These are phyloP conservation scores for Trametes cubensis DNA, from an alignment of 768 basidiomycete genomes.

Conservation along the genomic window DNA sequence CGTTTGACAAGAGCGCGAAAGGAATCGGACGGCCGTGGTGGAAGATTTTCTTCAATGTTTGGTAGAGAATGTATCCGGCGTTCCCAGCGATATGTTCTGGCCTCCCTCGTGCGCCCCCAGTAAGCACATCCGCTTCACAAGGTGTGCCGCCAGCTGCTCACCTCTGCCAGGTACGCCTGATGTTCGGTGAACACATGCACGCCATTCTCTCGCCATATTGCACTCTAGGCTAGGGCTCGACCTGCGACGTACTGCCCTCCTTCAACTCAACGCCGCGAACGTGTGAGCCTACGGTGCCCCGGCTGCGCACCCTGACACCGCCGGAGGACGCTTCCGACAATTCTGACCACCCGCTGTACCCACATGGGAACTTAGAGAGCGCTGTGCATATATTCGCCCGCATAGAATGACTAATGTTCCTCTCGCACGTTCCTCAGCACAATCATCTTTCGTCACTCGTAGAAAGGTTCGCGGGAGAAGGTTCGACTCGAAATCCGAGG, in stretches of 20 bases:
- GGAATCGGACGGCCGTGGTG: conserved; percentile 84
- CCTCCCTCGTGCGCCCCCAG: background rate
- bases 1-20: conserved; percentile 71
- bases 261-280: background rate
- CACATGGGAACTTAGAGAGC: background rate
- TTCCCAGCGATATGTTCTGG: background rate
- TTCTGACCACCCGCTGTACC: conserved; percentile 1
- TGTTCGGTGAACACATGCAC: background rate
- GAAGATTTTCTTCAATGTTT: conserved; percentile 80
- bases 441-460: background rate
- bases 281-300: background rate
- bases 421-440: background rate
- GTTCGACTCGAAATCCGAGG: conserved; percentile 2
- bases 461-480: conserved; percentile 26
- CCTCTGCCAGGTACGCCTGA: conserved; percentile 3
- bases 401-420: conserved; percentile 3
- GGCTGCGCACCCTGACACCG: background rate
- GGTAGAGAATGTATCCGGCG: conserved; percentile 44
- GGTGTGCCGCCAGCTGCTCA: background rate
- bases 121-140: background rate
- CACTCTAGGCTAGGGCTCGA: no score
- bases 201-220: no score
- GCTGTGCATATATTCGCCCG: conserved; percentile 3
- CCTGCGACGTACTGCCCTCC: no score
- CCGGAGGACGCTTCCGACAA: background rate